phyloP scores from a whole-genome alignment of 2,329 filamentous ascomycete genomes.

The Ascochyta fabae region DNA sequence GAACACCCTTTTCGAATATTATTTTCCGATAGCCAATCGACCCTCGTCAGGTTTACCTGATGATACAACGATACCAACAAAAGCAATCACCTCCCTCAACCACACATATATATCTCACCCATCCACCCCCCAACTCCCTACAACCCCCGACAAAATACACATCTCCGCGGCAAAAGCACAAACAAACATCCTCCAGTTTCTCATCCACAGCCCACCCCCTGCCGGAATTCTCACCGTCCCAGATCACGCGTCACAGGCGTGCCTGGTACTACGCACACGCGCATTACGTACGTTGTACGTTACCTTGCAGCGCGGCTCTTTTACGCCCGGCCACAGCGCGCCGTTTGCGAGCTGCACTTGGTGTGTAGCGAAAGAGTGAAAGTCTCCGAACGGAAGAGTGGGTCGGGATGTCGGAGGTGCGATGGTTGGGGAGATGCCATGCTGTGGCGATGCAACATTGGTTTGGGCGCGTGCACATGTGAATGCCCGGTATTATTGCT shows the following conservation, averaged over 20 bases:
- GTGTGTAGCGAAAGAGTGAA: constrained; percentile 7
- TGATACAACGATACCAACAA: background rate
- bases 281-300: constrained; percentile 15
- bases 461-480: too few relatives aligned
- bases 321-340: background rate
- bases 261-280: constrained; percentile 4
- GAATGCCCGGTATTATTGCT: too few relatives aligned
- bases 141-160: constrained; percentile 2
- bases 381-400: constrained; percentile 8
- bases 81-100: background rate
- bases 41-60: background rate
- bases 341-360: background rate
- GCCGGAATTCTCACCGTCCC: too few relatives aligned
- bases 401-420: background rate
- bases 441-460: too few relatives aligned
- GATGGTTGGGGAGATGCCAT: too few relatives aligned
- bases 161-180: constrained; percentile 13
- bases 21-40: background rate
- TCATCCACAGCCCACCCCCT: background rate
- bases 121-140: constrained; percentile 6
- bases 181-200: too few relatives aligned
- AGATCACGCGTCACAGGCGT: background rate
- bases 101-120: constrained; percentile 11
- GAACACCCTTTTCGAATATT: background rate
- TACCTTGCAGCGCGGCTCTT: constrained; percentile 3